Evolutionary conservation across 768 basidiomycete genomes (phyloP).

Genomic region (Kwoniella mangroviensis): DNA sequence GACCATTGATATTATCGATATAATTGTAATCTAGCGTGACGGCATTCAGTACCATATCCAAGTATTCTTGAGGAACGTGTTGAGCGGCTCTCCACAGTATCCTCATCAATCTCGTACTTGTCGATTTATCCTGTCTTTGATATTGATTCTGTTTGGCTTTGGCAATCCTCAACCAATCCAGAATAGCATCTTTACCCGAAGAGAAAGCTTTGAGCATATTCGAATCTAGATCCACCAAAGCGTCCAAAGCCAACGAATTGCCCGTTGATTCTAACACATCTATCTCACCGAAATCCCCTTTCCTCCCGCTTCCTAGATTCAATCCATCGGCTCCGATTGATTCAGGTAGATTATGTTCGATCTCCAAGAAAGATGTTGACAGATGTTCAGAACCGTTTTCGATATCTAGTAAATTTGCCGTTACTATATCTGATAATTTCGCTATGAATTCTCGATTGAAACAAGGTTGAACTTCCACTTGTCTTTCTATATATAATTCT

Average conservation of each 20-base stretch:
- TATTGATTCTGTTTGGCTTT: slow-evolving; percentile 37
- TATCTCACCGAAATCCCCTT: slow-evolving; percentile 3
- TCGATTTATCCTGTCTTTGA: slow-evolving; percentile 52
- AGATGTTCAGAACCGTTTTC: slow-evolving; percentile 71
- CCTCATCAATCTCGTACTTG: slow-evolving; percentile 72
- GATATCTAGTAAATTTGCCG: slow-evolving; percentile 68
- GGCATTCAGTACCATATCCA: slow-evolving; percentile 70
- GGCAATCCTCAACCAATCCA: slow-evolving; percentile 67
- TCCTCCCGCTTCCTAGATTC: slow-evolving; percentile 30
- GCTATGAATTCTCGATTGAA: slow-evolving; percentile 98
- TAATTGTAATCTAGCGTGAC: slow-evolving; percentile 81
- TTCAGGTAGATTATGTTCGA: slow-evolving; percentile 46
- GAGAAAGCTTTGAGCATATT: slow-evolving; percentile 79
- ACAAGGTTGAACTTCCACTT: slow-evolving; percentile 98
- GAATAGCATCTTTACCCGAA: slow-evolving; percentile 64
- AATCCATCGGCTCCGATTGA: slow-evolving; percentile 48
- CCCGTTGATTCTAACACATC: not conserved
- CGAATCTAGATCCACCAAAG: slow-evolving; percentile 85
- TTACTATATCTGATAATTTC: slow-evolving; percentile 89
- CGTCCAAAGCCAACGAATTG: slow-evolving; percentile 63
- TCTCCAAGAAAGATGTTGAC: slow-evolving; percentile 44
- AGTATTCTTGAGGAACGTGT: slow-evolving; percentile 67
- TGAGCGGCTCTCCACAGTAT: slow-evolving; percentile 83
- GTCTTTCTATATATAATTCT: slow-evolving; percentile 91
- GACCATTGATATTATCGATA: slow-evolving; percentile 94